Evolutionary conservation across 805 yeast species (phyloP).

Genomic region (Ogataea pignaliae): DNA sequence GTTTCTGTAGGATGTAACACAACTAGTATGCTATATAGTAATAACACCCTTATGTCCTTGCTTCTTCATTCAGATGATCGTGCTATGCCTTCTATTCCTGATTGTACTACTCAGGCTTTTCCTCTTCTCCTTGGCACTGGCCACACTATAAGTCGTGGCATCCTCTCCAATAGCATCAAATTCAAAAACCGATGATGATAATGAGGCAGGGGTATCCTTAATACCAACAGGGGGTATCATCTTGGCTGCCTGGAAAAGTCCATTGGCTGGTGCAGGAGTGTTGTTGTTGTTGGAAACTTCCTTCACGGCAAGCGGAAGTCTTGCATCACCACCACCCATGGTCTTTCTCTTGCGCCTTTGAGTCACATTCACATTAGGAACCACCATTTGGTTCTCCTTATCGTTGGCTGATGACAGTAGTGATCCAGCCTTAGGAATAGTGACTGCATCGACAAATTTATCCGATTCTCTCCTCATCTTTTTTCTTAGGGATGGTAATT

Average conservation of each 20-base stretch:
- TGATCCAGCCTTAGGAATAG: background rate
- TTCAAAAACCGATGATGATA: slow-evolving; percentile 3
- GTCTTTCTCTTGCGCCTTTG: no score
- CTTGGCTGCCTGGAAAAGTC: no score
- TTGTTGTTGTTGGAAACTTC: no score
- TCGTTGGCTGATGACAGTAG: background rate
- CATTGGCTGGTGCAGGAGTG: no score
- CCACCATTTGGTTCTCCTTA: background rate
- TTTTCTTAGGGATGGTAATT: slow-evolving; percentile 59
- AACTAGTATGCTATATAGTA: no score
- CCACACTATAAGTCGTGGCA: slow-evolving; percentile 9
- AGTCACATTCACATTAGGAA: no score
- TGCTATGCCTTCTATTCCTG: slow-evolving; percentile 12
- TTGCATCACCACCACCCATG: no score
- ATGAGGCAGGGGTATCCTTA: no score
- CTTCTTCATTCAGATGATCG: background rate
- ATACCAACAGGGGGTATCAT: no score
- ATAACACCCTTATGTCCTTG: background rate
- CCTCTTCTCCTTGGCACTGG: slow-evolving; percentile 9
- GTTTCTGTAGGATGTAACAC: background rate
- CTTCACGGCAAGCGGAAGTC: no score
- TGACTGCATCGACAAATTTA: slow-evolving; percentile 57
- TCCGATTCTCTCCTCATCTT: slow-evolving; percentile 67
- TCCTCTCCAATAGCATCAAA: slow-evolving; percentile 14
- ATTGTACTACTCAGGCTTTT: slow-evolving; percentile 7